Evolutionary conservation across 306 rosid genomes (phyloP).

Genomic region (Cucumis cinereus): DNA sequence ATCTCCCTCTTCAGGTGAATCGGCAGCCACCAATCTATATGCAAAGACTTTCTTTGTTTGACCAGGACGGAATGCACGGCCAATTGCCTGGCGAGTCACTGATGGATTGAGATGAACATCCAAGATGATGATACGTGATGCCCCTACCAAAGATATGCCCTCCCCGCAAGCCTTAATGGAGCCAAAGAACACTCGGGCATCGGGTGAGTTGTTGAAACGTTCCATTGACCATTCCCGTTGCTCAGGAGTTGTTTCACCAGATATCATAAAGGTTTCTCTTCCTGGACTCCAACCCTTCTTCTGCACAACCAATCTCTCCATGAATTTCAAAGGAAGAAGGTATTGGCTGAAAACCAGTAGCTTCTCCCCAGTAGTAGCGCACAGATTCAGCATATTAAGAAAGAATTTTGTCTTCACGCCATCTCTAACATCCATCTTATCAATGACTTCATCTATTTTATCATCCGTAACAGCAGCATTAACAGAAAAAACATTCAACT

Average conservation of each 20-base stretch:
- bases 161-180: constrained; percentile 98
- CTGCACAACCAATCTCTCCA: constrained; percentile 56
- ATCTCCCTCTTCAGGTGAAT: constrained; percentile 76
- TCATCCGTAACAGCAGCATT: constrained; percentile 25
- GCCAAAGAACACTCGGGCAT: constrained; percentile 81
- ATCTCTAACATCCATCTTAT: constrained; percentile 36
- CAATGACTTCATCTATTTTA: constrained; percentile 46
- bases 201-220: constrained; percentile 55
- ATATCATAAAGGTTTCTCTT: constrained; percentile 65
- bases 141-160: constrained; percentile 93
- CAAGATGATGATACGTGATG: constrained; percentile 67
- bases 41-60: constrained; percentile 62
- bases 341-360: constrained; percentile 90
- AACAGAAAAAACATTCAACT: constrained; percentile 36
- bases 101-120: constrained; percentile 92
- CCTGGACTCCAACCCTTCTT: constrained; percentile 62
- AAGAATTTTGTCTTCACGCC: constrained; percentile 84
- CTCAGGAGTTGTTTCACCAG: constrained; percentile 70
- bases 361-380: constrained; percentile 65
- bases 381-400: constrained; percentile 40
- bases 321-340: constrained; percentile 65
- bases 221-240: constrained; percentile 74
- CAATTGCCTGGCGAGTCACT: constrained; percentile 89
- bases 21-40: constrained; percentile 68
- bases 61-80: constrained; percentile 94